Conservation (phyloP, 331 rosid species). For the Quercus tomentella region DNA sequence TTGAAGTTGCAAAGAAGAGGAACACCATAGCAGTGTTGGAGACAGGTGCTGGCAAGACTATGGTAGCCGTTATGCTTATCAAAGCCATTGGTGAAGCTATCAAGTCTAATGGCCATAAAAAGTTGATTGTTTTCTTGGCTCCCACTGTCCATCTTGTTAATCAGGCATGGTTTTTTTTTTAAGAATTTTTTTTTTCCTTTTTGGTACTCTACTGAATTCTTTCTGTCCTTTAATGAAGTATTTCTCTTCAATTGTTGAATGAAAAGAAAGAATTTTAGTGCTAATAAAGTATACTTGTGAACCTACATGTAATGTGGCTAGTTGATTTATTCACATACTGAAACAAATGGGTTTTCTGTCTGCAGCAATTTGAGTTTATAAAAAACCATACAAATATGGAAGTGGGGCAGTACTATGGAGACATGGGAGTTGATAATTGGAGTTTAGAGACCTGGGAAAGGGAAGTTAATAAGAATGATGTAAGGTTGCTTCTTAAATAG, state of each 20-base stretch:
- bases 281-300: not conserved
- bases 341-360: constrained; percentile 18
- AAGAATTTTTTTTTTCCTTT: not conserved
- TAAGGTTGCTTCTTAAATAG: constrained; percentile 27
- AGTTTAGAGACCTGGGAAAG: constrained; percentile 59
- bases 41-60: constrained; percentile 79
- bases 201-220: not conserved
- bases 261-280: not conserved
- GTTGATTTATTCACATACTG: constrained; percentile 13
- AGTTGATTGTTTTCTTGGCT: constrained; percentile 67
- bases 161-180: constrained; percentile 42
- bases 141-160: constrained; percentile 89
- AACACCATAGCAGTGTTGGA: constrained; percentile 85
- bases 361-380: constrained; percentile 73
- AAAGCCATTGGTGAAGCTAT: constrained; percentile 38
- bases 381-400: constrained; percentile 44
- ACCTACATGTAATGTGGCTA: constrained; percentile 7
- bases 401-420: constrained; percentile 79
- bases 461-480: constrained; percentile 60
- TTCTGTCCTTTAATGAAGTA: not conserved
- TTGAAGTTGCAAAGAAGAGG: constrained; percentile 59
- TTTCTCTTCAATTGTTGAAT: not conserved
- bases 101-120: constrained; percentile 38
- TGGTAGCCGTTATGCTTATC: constrained; percentile 84
- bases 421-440: constrained; percentile 86